phyloP scores from a whole-genome alignment of 495 filamentous ascomycete species.

The Apodospora peruviana region DNA sequence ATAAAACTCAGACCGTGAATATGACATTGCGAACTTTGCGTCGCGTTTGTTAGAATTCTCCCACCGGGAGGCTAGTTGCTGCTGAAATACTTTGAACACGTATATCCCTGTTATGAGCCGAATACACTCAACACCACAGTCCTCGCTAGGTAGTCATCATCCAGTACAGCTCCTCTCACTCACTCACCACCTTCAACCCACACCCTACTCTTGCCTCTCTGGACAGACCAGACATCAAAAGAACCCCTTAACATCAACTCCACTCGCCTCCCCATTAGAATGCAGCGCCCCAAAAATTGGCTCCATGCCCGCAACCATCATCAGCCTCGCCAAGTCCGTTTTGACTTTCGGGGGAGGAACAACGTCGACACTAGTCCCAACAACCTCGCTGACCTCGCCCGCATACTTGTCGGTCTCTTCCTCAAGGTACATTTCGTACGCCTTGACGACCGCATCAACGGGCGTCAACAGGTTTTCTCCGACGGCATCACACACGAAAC shows the following conservation, averaged over 20 bases:
- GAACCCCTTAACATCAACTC: not conserved
- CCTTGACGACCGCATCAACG: conserved; percentile 25
- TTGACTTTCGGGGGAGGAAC: not conserved
- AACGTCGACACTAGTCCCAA: not conserved
- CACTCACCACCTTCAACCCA: no score
- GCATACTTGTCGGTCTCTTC: conserved; percentile 14
- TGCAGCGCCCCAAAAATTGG: conserved; percentile 6
- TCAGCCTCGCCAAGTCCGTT: not conserved
- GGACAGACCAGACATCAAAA: no score
- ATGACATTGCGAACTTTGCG: no score
- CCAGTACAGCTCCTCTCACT: no score
- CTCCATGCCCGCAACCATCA: conserved; percentile 7
- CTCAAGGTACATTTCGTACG: conserved; percentile 27
- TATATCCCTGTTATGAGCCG: no score
- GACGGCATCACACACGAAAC: conserved; percentile 30
- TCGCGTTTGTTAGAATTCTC: no score
- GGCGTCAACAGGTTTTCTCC: conserved; percentile 28
- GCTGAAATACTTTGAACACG: no score
- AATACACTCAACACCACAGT: no score
- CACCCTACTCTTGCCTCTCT: no score
- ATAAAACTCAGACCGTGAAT: no score
- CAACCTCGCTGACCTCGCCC: conserved; percentile 20
- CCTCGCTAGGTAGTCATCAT: no score
- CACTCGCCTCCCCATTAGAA: conserved; percentile 1
- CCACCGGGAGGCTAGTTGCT: no score